Evolutionary conservation across 23 red algal genomes (phyloP).

Genomic region (Gracilaria domingensis): DNA sequence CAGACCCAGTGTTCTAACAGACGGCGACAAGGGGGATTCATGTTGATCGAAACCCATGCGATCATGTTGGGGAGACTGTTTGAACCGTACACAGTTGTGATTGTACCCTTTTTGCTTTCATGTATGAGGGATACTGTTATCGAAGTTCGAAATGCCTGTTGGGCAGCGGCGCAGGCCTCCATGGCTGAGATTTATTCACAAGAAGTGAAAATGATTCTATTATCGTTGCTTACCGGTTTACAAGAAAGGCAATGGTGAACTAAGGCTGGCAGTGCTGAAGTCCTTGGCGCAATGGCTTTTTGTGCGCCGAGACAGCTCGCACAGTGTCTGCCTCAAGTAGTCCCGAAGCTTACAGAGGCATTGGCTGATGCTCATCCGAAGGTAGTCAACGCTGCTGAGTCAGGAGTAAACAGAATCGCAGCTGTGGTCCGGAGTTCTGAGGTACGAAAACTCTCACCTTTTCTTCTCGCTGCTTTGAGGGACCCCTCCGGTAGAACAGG

Average conservation of each 20-base stretch:
- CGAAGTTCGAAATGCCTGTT: slow-evolving; percentile 85
- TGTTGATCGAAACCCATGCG: slow-evolving; percentile 83
- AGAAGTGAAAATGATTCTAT: slow-evolving; percentile 83
- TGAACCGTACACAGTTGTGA: slow-evolving; percentile 90
- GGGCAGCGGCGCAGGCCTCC: slow-evolving; percentile 79
- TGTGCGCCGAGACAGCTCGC: slow-evolving; percentile 93
- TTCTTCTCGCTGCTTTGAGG: slow-evolving; percentile 85
- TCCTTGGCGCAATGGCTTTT: slow-evolving; percentile 93
- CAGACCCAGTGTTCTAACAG: too few relatives aligned
- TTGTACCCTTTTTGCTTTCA: slow-evolving; percentile 85
- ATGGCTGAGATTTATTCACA: slow-evolving; percentile 89
- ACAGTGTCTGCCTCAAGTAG: slow-evolving; percentile 83
- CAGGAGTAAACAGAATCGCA: slow-evolving; percentile 86
- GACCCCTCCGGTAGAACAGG: slow-evolving; percentile 76
- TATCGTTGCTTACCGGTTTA: slow-evolving; percentile 76
- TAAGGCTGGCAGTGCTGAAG: slow-evolving; percentile 81
- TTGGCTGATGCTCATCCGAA: slow-evolving; percentile 96
- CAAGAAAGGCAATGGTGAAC: slow-evolving; percentile 85
- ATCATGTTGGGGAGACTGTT: slow-evolving; percentile 67
- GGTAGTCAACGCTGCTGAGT: slow-evolving; percentile 80
- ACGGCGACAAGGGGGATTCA: slow-evolving; percentile 81
- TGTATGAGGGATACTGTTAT: slow-evolving; percentile 78
- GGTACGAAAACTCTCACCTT: slow-evolving; percentile 76
- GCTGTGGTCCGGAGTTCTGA: slow-evolving; percentile 90
- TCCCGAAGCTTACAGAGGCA: slow-evolving; percentile 86